Evolutionary conservation across 805 yeast species (phyloP), one percentile per base, ranked within the genome.

Genomic region (Lachancea fermentati): DNA sequence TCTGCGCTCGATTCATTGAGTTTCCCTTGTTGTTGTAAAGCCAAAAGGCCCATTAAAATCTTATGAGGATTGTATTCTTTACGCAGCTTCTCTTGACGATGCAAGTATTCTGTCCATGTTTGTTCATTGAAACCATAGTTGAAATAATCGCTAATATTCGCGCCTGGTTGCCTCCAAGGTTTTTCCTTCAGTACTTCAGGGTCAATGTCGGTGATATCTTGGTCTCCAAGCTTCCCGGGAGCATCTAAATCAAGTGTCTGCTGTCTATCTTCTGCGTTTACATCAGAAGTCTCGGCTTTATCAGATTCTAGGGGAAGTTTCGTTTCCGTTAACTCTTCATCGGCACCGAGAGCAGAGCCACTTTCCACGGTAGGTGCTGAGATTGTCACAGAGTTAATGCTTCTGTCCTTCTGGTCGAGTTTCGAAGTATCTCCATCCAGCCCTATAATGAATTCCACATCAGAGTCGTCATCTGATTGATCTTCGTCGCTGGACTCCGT

Each of bases 121-220:
- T 85, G 75, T 66, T 93, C 99, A 59, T 93, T 95, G 58, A 93
- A 93, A 1, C 98, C 98, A 56, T 79, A 93, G 65, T 93, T 93
- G 71, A 93, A 93, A 63, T 88, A 94, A 62, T 93, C 97, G 5
- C 95, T 76, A 30, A 86, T 66, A 63, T 93, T 97, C 3, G 96
- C 95, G 29, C 97, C 98, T 1, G 97, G 97, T 48, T 85, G 79
- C 58, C 98, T 76, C 99, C 99, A 93, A 6, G 99, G 99, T 66
- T 94, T 94, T 49, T 88, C 95, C 48, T 85, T 87, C 36, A 89
- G 66, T 39, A 80, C 82, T 45, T 83, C 91, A 8, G 91, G 72
- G 45, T 85, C 82, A 9, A 91, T 71, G 49, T 83, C 79, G 0
- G 95, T 85, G 36, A 93, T 68, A 3, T 95, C 95, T 50, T 77